Conservation (phyloP, 2,329 filamentous ascomycete genomes). For the Xylaria sp. region DNA sequence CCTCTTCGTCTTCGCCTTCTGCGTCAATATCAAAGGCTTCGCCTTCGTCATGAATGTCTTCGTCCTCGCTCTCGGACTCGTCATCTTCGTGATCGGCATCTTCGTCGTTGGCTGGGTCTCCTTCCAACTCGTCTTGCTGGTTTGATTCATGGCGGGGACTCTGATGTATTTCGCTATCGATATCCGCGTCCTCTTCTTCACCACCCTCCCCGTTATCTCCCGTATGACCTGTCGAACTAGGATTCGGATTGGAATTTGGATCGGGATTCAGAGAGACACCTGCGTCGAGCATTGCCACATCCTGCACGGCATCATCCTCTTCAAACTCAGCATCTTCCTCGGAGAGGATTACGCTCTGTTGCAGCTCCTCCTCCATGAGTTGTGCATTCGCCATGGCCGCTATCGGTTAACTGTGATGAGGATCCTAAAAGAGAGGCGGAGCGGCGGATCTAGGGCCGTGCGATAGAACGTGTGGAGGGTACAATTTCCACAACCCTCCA, state of each 20-base stretch:
- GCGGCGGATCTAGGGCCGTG: neutral
- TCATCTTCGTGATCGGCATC: constrained; percentile 45
- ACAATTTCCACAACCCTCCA: constrained; percentile 37
- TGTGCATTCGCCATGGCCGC: constrained; percentile 61
- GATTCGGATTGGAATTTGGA: constrained; percentile 1
- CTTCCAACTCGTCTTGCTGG: constrained; percentile 37
- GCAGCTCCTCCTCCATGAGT: constrained; percentile 67
- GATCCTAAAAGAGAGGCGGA: neutral
- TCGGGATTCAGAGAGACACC: constrained; percentile 35
- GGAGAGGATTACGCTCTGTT: constrained; percentile 65
- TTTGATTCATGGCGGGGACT: constrained; percentile 20
- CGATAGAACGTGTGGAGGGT: constrained; percentile 13
- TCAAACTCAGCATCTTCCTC: constrained; percentile 56
- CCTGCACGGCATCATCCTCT: constrained; percentile 53
- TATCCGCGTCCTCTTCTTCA: constrained; percentile 40
- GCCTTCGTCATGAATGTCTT: constrained; percentile 53
- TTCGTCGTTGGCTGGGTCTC: constrained; percentile 47
- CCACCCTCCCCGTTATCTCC: constrained; percentile 43
- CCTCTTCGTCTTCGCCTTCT: constrained; percentile 57
- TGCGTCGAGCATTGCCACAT: constrained; percentile 47
- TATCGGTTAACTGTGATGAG: neutral
- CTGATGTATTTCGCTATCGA: constrained; percentile 43
- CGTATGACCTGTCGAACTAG: neutral
- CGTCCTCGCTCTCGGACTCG: constrained; percentile 46
- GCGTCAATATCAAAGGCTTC: constrained; percentile 54